These are phyloP conservation scores for Ustilago crameri DNA, from an alignment of 1,284 basidiomycete species.

Conservation along the genomic window DNA sequence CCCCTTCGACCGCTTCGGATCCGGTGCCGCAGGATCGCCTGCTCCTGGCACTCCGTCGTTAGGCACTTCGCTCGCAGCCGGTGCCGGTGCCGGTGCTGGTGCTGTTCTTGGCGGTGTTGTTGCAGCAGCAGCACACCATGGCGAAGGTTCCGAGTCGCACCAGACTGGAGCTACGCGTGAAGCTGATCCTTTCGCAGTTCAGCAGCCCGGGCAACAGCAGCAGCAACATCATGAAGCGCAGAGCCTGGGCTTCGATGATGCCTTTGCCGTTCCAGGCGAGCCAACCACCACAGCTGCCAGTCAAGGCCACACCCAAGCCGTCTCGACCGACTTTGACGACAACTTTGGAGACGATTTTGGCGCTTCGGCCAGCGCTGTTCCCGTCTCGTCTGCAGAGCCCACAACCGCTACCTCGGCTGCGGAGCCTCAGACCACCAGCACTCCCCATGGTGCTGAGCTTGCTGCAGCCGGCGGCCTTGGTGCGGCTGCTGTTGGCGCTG, in stretches of 20 bases:
- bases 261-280: conserved; percentile 73
- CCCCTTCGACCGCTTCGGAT: conserved; percentile 82
- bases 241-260: conserved; percentile 71
- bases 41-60: conserved; percentile 31
- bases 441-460: conserved; percentile 16
- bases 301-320: conserved; percentile 8
- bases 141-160: background rate
- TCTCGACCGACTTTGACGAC: conserved; percentile 49
- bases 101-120: conserved; percentile 62
- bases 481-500: conserved; percentile 19
- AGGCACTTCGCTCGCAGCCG: conserved; percentile 58
- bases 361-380: conserved; percentile 20
- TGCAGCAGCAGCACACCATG: conserved; percentile 53
- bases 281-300: conserved; percentile 55
- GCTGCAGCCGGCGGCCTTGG: conserved; percentile 17
- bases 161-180: conserved; percentile 11
- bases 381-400: conserved; percentile 2
- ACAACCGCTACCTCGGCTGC: conserved; percentile 7
- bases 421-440: conserved; percentile 65
- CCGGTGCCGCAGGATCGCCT: conserved; percentile 12
- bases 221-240: conserved; percentile 8
- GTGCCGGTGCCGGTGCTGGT: conserved; percentile 59
- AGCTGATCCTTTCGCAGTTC: conserved; percentile 56
- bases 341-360: conserved; percentile 67
- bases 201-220: conserved; percentile 12